Conservation (phyloP, 202 grass and related monocot genomes). For the Setaria italica region DNA sequence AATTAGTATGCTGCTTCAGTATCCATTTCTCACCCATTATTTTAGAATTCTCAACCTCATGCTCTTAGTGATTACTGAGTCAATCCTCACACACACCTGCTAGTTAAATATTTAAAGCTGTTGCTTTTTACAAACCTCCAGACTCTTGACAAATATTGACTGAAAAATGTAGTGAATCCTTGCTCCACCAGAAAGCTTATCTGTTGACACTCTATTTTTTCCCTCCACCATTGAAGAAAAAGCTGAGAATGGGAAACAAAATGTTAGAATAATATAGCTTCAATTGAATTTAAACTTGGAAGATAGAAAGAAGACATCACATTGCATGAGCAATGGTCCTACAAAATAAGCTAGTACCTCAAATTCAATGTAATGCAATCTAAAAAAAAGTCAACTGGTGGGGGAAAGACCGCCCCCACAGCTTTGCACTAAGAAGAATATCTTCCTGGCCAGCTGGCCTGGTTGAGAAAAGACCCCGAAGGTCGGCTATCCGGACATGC, state of each 20-base stretch:
- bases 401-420: too few species aligned
- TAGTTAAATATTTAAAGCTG: slow-evolving; percentile 35
- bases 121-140: slow-evolving; percentile 69
- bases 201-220: slow-evolving; percentile 83
- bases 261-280: slow-evolving; percentile 41
- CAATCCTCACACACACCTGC: background rate
- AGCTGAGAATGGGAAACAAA: slow-evolving; percentile 58
- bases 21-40: background rate
- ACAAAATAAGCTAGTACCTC: slow-evolving; percentile 26
- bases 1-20: background rate
- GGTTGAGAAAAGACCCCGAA: too few species aligned
- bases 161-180: slow-evolving; percentile 97
- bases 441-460: too few species aligned
- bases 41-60: slow-evolving; percentile 3
- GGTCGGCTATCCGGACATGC: too few species aligned
- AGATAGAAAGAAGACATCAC: slow-evolving; percentile 20
- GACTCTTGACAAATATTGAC: slow-evolving; percentile 95
- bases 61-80: background rate
- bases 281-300: slow-evolving; percentile 7
- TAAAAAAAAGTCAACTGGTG: background rate
- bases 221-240: slow-evolving; percentile 98
- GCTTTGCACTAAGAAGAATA: too few species aligned
- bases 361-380: slow-evolving; percentile 6
- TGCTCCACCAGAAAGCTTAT: slow-evolving; percentile 96
- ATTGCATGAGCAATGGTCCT: slow-evolving; percentile 8